These are phyloP conservation scores for Zoysia matrella DNA, from an alignment of 202 grass and related monocot species.

Conservation along the genomic window DNA sequence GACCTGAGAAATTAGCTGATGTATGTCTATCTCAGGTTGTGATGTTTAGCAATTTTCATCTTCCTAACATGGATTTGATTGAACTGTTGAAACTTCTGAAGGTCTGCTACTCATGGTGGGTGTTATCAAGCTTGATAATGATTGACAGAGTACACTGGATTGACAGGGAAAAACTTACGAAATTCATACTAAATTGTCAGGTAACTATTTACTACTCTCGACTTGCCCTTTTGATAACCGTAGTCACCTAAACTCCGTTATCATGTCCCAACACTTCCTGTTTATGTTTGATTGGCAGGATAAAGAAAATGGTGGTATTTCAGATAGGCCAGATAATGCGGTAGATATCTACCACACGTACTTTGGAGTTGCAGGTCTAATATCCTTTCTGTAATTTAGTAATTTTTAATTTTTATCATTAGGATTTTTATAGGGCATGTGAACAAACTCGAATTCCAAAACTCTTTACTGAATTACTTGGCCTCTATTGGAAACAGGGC, in stretches of 20 bases:
- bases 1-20: constrained; percentile 88
- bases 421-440: constrained; percentile 12
- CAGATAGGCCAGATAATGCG: constrained; percentile 89
- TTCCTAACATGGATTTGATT: constrained; percentile 10
- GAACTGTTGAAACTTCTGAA: constrained; percentile 34
- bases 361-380: constrained; percentile 92
- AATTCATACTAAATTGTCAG: constrained; percentile 93
- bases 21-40: constrained; percentile 26
- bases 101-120: constrained; percentile 99
- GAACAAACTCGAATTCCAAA: neutral
- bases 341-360: constrained; percentile 91
- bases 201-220: constrained; percentile 44
- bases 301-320: constrained; percentile 90
- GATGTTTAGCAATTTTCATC: constrained; percentile 33
- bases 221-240: constrained; percentile 24
- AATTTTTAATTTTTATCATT: constrained; percentile 14
- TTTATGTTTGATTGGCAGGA: constrained; percentile 56
- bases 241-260: neutral
- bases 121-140: constrained; percentile 83
- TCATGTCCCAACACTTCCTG: neutral
- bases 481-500: constrained; percentile 58
- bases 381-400: constrained; percentile 3
- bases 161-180: constrained; percentile 76
- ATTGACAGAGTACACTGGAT: constrained; percentile 99
- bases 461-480: constrained; percentile 18